Evolutionary conservation across 108 stramenopile species (phyloP), one percentile per base, ranked within the genome.

Genomic region (Nitzschia sp.): DNA sequence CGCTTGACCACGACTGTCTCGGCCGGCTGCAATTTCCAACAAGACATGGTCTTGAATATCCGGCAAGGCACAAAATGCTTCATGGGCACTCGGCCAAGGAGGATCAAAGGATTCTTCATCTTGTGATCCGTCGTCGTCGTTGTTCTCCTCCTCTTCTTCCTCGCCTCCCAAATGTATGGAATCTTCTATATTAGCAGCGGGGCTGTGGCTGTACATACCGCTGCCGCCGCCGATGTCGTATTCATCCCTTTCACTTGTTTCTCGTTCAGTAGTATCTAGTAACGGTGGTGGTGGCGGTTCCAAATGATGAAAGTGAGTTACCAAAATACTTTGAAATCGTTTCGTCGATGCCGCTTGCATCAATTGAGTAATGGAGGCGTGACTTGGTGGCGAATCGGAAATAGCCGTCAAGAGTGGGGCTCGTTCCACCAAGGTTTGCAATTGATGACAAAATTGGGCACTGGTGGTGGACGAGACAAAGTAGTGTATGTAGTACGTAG

Each of bases 21-120:
- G 27, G 1, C 66, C 66, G 6, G 74, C 63, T 0, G 82, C 73
- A 38, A 80, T 80, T 50, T 79, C 82, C 63, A 83, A 66, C 31
- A 58, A 30, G 23, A 77, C 38, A 13, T 73, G 78, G 44, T 73
- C 66, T 58, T 69, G 71, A 15, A 69, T 67, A 17, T 66, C 4
- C 6, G 68, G 68, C 1, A 45, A 45, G 2, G 59, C 70, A 41
- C 70, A 71, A 53, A 71, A 71, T 16, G 59, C 60, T 21, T 72
- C 66, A 32, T 67, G 46, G 2, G 53, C 47, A 17, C 45, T 22
- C 2, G 77, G 77, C 77, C 63, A 72, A 19, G 67, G 72, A 27
- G 50, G 50, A 35, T 68, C 63, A 45, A 68, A 68, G 22, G 53
- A 68, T 56, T 68, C 63, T 25, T 72, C 71, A 13, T 72, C 53